Base-by-base conservation (phyloP, 768 basidiomycete species). In the Hydnomerulius pinastri region DNA sequence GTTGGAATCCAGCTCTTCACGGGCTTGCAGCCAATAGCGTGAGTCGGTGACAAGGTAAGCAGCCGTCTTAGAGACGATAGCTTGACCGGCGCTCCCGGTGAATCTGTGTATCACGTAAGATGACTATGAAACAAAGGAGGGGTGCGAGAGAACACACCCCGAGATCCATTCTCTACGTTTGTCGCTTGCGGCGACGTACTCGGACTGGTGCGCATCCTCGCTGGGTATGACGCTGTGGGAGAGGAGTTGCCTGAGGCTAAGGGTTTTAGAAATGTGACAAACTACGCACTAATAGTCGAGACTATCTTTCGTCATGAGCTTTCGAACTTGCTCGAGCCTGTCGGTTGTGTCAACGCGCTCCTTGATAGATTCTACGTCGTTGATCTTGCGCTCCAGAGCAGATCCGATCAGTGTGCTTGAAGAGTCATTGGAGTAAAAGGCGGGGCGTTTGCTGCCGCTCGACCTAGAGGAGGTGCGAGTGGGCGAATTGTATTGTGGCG, bases 171-270 rank as follows among this genome's bases (percentile, higher is more conserved):
- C 80, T 47, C 87, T 74, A 41, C 91, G 81, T 65, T 86, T 87
- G 67, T 93, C 91, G 50, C 82, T 81, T 6, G 77, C 66, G 15
- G 88, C 81, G 21, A 91, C 86, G 53, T 90, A 92, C 67, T 93
- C 91, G 0, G 90, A 90, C 44, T 81, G 80, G 63, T 93, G 91
- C 5, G 89, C 85, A 61, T 93, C 91, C 66, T 90, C 88, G 29
- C 78, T 83, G 2, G 90, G 90, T 40, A 92, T 67, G 55, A 91
- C 66, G 59, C 90, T 92, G 46, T 18, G 43, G n/a, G 56, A 30
- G 47, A 35, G 36, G 47, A 43, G 11, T n/a, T 28, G 48, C 35
- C 38, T 37, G 36, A 60, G 51, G 25, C 38, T 46, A 46, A 49
- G 46, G 27, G 7, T 24, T 27, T 30, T 15, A 30, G 27, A 47